Evolutionary conservation across 2,329 filamentous ascomycete genomes (phyloP), one percentile per base, ranked within the genome.

Genomic region (Lachnellula arida): DNA sequence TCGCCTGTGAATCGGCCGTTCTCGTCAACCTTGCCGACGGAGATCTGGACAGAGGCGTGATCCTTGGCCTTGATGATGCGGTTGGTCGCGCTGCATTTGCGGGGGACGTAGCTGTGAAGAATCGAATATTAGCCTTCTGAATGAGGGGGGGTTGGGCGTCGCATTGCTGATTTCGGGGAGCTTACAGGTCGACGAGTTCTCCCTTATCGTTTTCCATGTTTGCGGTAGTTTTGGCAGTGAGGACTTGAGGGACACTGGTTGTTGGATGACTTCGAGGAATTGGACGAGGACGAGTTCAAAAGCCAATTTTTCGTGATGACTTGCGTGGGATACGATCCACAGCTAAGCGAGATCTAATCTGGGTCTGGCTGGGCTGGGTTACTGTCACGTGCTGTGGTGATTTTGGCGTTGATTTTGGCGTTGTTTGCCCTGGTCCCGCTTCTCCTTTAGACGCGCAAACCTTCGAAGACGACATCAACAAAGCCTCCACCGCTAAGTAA

Each of bases 61-160:
- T 99, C 94, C 84, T 97, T 97, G 83, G 94, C 91, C 84, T 97
- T 97, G 87, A 99, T 97, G 85, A 97, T 97, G 81, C 94, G 91
- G 90, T 96, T 95, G 78, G 93, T 96, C 71, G 92, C 92, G 78
- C 85, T 91, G 89, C 93, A 97, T 84, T 97, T 97, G 84, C 93
- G 91, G 76, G 91, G 91, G 84, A 96, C 89, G 87, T 96, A 96
- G 77, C 91, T 95, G 74, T 63, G 65, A 57, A 57, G 17, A 60
- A 56, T 53, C 49, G 39, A 53, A 49, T 34, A 46, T 59, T 54
- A 60, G 57, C 34, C 23, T 44, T 44, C 8, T 40, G 37, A 9
- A 40, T 47, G 49, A 19, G 19, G 35, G 37, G 37, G 39, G 32
- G 43, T 48, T 47, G 56, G 37, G 28, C 55, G 52, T 46, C 51